These are phyloP conservation scores for Sporisorium exsertum DNA, from an alignment of 1,284 basidiomycete species.

Conservation along the genomic window DNA sequence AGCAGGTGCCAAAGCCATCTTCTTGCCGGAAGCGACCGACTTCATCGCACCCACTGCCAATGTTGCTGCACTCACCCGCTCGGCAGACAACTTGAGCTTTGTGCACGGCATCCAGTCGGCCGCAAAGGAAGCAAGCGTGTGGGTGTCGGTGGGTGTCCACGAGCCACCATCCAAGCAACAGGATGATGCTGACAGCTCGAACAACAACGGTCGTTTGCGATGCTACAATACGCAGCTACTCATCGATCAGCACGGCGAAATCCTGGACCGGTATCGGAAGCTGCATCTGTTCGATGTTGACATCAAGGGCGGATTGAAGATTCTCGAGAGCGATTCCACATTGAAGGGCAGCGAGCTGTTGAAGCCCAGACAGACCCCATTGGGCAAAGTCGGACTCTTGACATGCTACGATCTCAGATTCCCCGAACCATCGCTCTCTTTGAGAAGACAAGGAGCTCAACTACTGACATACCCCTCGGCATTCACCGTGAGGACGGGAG, in stretches of 20 bases:
- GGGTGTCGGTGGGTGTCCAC: conserved; percentile 72
- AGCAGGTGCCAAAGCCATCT: conserved; percentile 71
- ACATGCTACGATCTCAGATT: conserved; percentile 74
- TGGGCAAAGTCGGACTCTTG: conserved; percentile 70
- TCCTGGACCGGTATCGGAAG: conserved; percentile 71
- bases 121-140: conserved; percentile 70
- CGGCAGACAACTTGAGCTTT: conserved; percentile 62
- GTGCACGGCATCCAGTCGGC: conserved; percentile 67
- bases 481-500: conserved; percentile 71
- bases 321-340: conserved; percentile 69
- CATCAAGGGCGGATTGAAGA: conserved; percentile 67
- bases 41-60: conserved; percentile 71
- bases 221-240: conserved; percentile 73
- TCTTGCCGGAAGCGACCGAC: conserved; percentile 73
- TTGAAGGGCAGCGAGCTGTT: conserved; percentile 69
- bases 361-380: conserved; percentile 62
- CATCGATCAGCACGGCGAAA: conserved; percentile 70
- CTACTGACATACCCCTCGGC: conserved; percentile 73
- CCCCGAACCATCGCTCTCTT: conserved; percentile 71
- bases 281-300: conserved; percentile 73
- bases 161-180: conserved; percentile 68
- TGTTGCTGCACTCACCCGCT: conserved; percentile 60
- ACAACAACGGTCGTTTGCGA: conserved; percentile 57
- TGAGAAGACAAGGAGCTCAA: conserved; percentile 71
- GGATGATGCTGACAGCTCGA: conserved; percentile 32